Conservation (phyloP, 2,329 filamentous ascomycete genomes). For the Elsinoe batatas region DNA sequence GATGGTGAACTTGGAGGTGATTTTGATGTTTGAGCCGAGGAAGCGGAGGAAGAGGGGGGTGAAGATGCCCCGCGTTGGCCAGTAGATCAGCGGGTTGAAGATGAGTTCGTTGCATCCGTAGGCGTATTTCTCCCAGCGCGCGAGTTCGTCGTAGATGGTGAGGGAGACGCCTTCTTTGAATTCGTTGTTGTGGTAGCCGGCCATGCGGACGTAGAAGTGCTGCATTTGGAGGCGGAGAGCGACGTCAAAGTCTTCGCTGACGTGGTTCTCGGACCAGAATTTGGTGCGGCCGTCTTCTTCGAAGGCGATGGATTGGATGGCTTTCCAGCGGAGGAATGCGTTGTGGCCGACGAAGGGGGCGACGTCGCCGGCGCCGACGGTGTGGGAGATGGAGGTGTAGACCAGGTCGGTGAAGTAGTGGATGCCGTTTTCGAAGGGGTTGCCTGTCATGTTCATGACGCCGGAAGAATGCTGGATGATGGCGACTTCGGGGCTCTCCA, state of each 20-base stretch:
- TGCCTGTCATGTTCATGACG: slow-evolving; percentile 63
- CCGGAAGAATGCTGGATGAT: slow-evolving; percentile 65
- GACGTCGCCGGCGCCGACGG: slow-evolving; percentile 66
- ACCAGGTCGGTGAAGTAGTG: slow-evolving; percentile 50
- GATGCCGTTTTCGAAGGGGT: slow-evolving; percentile 44
- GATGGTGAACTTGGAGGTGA: slow-evolving; percentile 67
- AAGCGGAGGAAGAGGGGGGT: slow-evolving; percentile 71
- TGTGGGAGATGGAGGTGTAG: slow-evolving; percentile 66
- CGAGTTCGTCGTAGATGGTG: slow-evolving; percentile 74
- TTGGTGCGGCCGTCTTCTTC: slow-evolving; percentile 58
- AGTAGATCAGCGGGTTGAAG: slow-evolving; percentile 66
- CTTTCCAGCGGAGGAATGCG: slow-evolving; percentile 64
- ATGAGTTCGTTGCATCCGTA: slow-evolving; percentile 75
- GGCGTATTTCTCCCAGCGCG: slow-evolving; percentile 79
- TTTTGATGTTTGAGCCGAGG: slow-evolving; percentile 60
- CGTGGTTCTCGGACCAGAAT: slow-evolving; percentile 71
- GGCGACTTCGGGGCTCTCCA: slow-evolving; percentile 61
- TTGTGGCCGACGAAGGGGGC: slow-evolving; percentile 74
- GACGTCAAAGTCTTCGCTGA: slow-evolving; percentile 76
- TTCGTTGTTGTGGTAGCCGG: slow-evolving; percentile 62
- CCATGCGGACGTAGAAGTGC: slow-evolving; percentile 63
- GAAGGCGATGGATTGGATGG: slow-evolving; percentile 64
- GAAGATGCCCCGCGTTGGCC: slow-evolving; percentile 66
- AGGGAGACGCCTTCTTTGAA: slow-evolving; percentile 78
- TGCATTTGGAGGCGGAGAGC: slow-evolving; percentile 62